A percentile compares a stretch with the other conserved stretches of the same genome.
These are phyloP conservation scores for Solanum microdontum DNA, from an alignment of 257 asterid species.

Conservation along the genomic window DNA sequence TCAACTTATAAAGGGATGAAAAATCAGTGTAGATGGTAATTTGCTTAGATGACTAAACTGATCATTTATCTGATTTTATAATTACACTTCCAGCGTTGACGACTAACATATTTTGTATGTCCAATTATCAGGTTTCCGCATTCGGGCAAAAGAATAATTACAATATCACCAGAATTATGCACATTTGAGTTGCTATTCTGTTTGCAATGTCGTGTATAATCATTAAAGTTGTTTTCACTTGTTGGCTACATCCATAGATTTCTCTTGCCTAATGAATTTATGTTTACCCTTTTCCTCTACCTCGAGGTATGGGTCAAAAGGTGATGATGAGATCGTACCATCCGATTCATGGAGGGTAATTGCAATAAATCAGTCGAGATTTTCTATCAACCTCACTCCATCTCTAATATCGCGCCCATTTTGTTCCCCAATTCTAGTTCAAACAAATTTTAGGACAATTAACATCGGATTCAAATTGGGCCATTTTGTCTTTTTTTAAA, in stretches of 20 bases:
- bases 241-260: neutral
- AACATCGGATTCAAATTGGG: too few relatives aligned
- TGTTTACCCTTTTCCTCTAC: neutral
- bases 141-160: slow-evolving; percentile 85
- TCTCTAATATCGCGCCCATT: too few relatives aligned
- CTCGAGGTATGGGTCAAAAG: slow-evolving; percentile 24
- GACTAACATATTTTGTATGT: neutral
- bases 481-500: too few relatives aligned
- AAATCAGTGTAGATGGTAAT: neutral
- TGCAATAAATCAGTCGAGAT: slow-evolving; percentile 5
- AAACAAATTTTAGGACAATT: too few relatives aligned
- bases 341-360: slow-evolving; percentile 72
- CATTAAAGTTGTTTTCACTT: too few relatives aligned
- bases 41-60: neutral
- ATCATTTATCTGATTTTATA: neutral
- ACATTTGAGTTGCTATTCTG: neutral
- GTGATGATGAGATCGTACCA: slow-evolving; percentile 44
- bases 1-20: neutral
- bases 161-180: slow-evolving; percentile 72
- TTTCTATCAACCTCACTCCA: too few relatives aligned
- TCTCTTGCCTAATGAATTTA: neutral
- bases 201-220: neutral
- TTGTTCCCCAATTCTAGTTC: too few relatives aligned
- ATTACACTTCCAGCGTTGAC: neutral
- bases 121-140: slow-evolving; percentile 61